These are phyloP conservation scores for Hawksworthiomyces lignivorus DNA, from an alignment of 2,329 filamentous ascomycete species.

Conservation along the genomic window DNA sequence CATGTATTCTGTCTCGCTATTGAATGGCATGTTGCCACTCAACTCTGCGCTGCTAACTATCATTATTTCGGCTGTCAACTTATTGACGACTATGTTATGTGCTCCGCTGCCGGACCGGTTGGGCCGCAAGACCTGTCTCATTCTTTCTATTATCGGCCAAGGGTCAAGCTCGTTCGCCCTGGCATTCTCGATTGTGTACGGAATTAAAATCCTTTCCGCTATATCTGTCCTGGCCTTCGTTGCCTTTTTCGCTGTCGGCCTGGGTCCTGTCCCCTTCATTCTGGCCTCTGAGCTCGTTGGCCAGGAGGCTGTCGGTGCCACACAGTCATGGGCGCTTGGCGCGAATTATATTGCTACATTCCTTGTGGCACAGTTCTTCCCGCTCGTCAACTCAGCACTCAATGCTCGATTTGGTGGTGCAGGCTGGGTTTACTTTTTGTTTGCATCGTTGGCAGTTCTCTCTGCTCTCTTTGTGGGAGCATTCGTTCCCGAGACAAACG, in stretches of 20 bases:
- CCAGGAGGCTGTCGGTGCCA: slow-evolving; percentile 82
- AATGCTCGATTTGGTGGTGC: slow-evolving; percentile 56
- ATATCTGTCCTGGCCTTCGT: slow-evolving; percentile 80
- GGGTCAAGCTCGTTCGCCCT: slow-evolving; percentile 69
- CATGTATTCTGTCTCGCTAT: slow-evolving; percentile 93
- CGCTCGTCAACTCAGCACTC: slow-evolving; percentile 69
- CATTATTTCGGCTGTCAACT: slow-evolving; percentile 76
- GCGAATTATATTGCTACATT: slow-evolving; percentile 90
- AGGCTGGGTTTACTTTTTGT: slow-evolving; percentile 88
- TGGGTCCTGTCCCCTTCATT: slow-evolving; percentile 93
- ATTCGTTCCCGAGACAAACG: slow-evolving; percentile 80
- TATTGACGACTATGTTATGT: slow-evolving; percentile 71
- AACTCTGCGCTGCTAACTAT: slow-evolving; percentile 81
- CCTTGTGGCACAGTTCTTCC: slow-evolving; percentile 90
- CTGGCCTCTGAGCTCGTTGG: slow-evolving; percentile 85
- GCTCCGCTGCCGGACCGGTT: slow-evolving; percentile 81
- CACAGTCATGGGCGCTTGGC: slow-evolving; percentile 79
- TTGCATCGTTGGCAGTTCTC: slow-evolving; percentile 63
- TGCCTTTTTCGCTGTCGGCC: slow-evolving; percentile 77
- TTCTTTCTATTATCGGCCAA: slow-evolving; percentile 79
- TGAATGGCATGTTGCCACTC: slow-evolving; percentile 71
- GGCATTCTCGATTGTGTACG: slow-evolving; percentile 70
- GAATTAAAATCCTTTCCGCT: slow-evolving; percentile 68
- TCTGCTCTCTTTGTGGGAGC: slow-evolving; percentile 65
- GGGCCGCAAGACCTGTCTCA: slow-evolving; percentile 77